A percentile compares a stretch with the other conserved stretches of the same genome.
phyloP scores from a whole-genome alignment of 805 yeast species.

The Ogataea chonburiensis region DNA sequence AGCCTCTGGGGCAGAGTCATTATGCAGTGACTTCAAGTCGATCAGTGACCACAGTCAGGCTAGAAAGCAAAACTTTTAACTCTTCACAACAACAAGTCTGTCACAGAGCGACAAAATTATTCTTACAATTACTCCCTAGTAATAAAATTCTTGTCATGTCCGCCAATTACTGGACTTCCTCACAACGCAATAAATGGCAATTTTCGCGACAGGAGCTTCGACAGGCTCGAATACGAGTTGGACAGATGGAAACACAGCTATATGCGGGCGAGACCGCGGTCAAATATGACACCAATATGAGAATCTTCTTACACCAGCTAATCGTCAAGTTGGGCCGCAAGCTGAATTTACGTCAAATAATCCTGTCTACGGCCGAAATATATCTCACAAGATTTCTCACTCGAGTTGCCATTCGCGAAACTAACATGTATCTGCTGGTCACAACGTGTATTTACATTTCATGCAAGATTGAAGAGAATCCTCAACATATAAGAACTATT shows the following conservation, averaged over 20 bases:
- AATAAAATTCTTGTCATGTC: too few species aligned
- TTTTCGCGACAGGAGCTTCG: slow-evolving; percentile 60
- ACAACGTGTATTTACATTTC: slow-evolving; percentile 87
- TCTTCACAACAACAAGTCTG: slow-evolving; percentile 1
- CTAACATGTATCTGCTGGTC: slow-evolving; percentile 75
- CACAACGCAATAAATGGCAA: slow-evolving; percentile 83
- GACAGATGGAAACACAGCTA: slow-evolving; percentile 25
- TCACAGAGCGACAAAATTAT: slow-evolving; percentile 1
- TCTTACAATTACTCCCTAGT: too few species aligned
- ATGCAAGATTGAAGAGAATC: slow-evolving; percentile 92
- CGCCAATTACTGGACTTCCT: slow-evolving; percentile 84
- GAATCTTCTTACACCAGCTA: slow-evolving; percentile 77
- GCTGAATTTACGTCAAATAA: slow-evolving; percentile 74
- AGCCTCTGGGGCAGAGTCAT: too few species aligned
- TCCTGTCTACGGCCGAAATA: slow-evolving; percentile 85
- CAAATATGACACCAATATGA: slow-evolving; percentile 56
- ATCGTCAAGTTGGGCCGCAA: slow-evolving; percentile 77
- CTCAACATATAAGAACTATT: slow-evolving; percentile 85
- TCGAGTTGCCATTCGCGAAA: slow-evolving; percentile 70
- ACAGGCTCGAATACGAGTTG: slow-evolving; percentile 20
- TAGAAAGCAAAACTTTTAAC: neutral
- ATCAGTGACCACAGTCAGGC: too few species aligned
- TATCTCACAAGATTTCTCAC: slow-evolving; percentile 78
- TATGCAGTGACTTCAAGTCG: too few species aligned
- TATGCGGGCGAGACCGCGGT: slow-evolving; percentile 27